These are phyloP conservation scores for Suhomyces choctaworum DNA, from an alignment of 1,139 yeast species.

Conservation along the genomic window DNA sequence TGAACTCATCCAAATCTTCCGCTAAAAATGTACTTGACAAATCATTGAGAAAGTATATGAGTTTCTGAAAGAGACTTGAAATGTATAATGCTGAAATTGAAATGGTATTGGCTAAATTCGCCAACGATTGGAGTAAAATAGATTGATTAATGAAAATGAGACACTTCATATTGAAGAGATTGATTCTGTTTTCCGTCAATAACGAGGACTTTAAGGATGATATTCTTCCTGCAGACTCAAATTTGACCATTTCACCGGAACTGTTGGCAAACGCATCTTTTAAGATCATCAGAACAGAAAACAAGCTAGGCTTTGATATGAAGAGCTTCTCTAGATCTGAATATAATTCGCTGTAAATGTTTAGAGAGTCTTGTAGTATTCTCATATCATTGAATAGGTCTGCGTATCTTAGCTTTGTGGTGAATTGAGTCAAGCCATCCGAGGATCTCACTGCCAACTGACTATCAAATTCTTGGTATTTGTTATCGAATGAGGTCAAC, in stretches of 20 bases:
- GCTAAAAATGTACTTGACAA: conserved; percentile 25
- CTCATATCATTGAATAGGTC: conserved; percentile 47
- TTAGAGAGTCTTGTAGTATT: conserved; percentile 58
- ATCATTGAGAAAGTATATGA: conserved; percentile 42
- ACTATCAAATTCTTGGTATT: conserved; percentile 42
- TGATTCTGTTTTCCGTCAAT: conserved; percentile 18
- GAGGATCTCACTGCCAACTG: conserved; percentile 32
- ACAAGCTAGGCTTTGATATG: conserved; percentile 23
- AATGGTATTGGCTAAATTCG: conserved; percentile 26
- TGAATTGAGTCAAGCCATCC: conserved; percentile 18
- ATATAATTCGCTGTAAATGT: conserved; percentile 43
- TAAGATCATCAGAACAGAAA: conserved; percentile 10
- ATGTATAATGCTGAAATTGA: conserved; percentile 38
- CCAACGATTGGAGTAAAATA: conserved; percentile 28
- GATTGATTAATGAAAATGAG: conserved; percentile 33
- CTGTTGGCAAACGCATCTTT: not conserved
- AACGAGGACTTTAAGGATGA: conserved; percentile 19
- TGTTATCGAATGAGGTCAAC: conserved; percentile 54
- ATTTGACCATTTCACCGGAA: conserved; percentile 13
- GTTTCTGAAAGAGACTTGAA: conserved; percentile 34
- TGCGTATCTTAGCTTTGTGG: conserved; percentile 27
- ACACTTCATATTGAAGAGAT: conserved; percentile 28
- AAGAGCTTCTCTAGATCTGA: conserved; percentile 23
- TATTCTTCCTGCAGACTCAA: conserved; percentile 21
- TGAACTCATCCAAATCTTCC: conserved; percentile 28